Evolutionary conservation across 2,329 filamentous ascomycete species (phyloP).

Genomic region (Dothideomycetidae sp.): DNA sequence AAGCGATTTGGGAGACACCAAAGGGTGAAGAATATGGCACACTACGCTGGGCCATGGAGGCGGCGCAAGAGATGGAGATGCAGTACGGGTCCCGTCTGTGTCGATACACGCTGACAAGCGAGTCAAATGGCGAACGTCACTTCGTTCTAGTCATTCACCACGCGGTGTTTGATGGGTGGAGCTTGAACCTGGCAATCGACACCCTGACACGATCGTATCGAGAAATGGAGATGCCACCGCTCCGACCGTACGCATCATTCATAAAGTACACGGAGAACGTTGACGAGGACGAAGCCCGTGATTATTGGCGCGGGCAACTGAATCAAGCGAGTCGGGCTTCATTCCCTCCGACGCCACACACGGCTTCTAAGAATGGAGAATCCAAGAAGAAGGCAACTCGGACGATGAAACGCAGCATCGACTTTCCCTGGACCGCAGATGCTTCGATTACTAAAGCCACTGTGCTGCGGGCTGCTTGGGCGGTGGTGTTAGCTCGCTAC

Average conservation of each 20-base stretch:
- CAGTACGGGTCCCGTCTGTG: background rate
- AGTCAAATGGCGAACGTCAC: slow-evolving; percentile 8
- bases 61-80: background rate
- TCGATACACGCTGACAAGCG: background rate
- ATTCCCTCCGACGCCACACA: background rate
- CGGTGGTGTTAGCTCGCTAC: slow-evolving; percentile 1
- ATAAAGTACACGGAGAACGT: background rate
- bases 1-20: background rate
- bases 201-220: background rate
- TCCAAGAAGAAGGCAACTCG: background rate
- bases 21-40: background rate
- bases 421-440: background rate
- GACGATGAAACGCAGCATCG: background rate
- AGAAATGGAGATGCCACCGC: background rate
- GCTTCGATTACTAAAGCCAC: background rate
- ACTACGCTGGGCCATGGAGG: background rate
- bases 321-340: background rate
- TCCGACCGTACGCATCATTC: background rate
- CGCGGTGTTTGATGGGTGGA: slow-evolving; percentile 21
- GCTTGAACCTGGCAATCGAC: background rate
- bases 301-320: background rate
- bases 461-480: slow-evolving; percentile 1
- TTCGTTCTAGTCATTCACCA: slow-evolving; percentile 26
- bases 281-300: background rate
- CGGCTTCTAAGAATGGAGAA: background rate